A percentile compares a stretch with the other conserved stretches of the same genome.
phyloP scores from a whole-genome alignment of 2,329 filamentous ascomycete genomes.

The Aurifilum marmelostoma region DNA sequence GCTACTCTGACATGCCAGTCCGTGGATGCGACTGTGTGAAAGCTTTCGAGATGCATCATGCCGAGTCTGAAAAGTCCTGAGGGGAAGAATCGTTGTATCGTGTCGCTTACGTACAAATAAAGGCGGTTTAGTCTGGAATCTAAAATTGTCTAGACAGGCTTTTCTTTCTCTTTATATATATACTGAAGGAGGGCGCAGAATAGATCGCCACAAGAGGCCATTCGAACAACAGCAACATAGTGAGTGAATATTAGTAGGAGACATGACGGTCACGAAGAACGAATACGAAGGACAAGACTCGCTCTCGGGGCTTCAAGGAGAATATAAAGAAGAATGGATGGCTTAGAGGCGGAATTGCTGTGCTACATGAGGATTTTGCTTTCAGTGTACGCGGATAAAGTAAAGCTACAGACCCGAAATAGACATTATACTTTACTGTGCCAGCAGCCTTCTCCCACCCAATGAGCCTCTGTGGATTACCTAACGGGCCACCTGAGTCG shows the following conservation, averaged over 20 bases:
- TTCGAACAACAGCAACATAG: not conserved
- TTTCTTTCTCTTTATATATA: not conserved
- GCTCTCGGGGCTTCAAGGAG: not conserved
- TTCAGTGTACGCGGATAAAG: too few relatives aligned
- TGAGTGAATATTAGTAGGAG: not conserved
- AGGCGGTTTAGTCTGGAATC: too few relatives aligned
- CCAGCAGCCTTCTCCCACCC: not conserved
- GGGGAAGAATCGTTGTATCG: not conserved
- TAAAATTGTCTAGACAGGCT: too few relatives aligned
- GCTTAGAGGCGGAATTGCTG: not conserved
- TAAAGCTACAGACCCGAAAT: too few relatives aligned
- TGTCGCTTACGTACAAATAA: not conserved
- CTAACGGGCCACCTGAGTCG: not conserved
- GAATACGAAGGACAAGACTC: not conserved
- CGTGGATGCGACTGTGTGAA: constrained; percentile 3
- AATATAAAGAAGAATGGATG: not conserved
- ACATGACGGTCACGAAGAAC: not conserved
- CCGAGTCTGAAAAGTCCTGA: constrained; percentile 26
- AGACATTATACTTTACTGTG: too few relatives aligned
- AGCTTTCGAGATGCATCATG: not conserved
- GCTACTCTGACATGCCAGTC: constrained; percentile 13
- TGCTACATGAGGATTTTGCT: too few relatives aligned
- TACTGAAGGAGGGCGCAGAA: not conserved
- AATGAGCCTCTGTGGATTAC: not conserved
- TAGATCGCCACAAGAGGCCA: not conserved